These are phyloP conservation scores for Amphichorda felina DNA, from an alignment of 2,329 filamentous ascomycete genomes.

Conservation along the genomic window DNA sequence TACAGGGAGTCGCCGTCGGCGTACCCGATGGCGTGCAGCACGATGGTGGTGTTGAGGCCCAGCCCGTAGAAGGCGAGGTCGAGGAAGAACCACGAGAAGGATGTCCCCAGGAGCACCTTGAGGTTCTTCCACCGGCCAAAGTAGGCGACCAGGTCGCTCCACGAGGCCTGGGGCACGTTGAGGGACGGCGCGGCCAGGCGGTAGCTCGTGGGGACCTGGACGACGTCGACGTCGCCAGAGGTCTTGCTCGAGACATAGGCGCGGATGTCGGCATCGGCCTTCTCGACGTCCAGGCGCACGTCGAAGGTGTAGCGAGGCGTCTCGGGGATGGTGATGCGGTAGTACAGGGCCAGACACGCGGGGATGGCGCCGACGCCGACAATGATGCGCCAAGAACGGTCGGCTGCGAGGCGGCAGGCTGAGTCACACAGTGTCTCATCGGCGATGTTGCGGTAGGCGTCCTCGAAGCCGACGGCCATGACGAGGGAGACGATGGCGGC, in stretches of 20 bases:
- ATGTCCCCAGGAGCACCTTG: constrained; percentile 63
- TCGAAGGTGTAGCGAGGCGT: constrained; percentile 78
- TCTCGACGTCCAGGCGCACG: constrained; percentile 61
- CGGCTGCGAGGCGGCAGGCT: constrained; percentile 56
- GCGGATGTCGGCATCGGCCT: constrained; percentile 62
- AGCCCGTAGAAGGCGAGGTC: constrained; percentile 61
- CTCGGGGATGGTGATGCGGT: constrained; percentile 75
- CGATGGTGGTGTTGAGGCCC: constrained; percentile 62
- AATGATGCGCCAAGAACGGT: constrained; percentile 73
- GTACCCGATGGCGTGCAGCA: constrained; percentile 64
- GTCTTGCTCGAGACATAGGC: constrained; percentile 39
- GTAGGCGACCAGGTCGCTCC: constrained; percentile 54
- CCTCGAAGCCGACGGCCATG: constrained; percentile 52
- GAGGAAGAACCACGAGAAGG: constrained; percentile 72
- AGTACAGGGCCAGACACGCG: constrained; percentile 71
- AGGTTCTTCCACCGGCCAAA: constrained; percentile 59
- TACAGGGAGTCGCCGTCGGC: constrained; percentile 52
- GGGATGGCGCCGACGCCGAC: constrained; percentile 71
- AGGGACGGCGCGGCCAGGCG: constrained; percentile 34
- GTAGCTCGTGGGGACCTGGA: constrained; percentile 6
- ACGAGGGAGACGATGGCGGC: constrained; percentile 61
- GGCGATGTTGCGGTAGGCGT: constrained; percentile 29
- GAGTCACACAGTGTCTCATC: constrained; percentile 39
- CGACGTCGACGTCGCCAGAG: constrained; percentile 33
- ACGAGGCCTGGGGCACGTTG: constrained; percentile 56